A percentile compares a stretch with the other conserved stretches of the same genome.
phyloP scores from a whole-genome alignment of 306 rosid species.

The Vigna angularis region DNA sequence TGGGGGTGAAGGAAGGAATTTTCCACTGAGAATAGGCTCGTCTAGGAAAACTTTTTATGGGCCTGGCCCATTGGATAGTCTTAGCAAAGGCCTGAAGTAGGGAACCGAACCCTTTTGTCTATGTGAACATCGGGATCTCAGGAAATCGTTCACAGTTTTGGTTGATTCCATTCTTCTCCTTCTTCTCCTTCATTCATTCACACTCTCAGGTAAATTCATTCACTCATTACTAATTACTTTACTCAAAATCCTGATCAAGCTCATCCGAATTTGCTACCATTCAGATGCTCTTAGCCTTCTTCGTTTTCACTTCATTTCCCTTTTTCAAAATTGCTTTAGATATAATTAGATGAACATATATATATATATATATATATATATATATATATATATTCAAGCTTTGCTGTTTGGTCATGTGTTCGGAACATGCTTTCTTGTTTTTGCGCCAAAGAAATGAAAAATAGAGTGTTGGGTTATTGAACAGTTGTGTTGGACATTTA shows the following conservation, averaged over 20 bases:
- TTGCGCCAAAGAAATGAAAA: not conserved
- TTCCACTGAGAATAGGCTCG: too few relatives aligned
- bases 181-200: not conserved
- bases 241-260: not conserved
- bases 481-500: not conserved
- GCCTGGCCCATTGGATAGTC: not conserved
- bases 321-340: not conserved
- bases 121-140: not conserved
- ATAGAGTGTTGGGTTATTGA: conserved; percentile 8
- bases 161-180: not conserved
- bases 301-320: not conserved
- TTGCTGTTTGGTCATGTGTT: conserved; percentile 1
- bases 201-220: not conserved
- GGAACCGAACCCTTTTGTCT: too few relatives aligned
- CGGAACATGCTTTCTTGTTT: not conserved
- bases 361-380: not conserved
- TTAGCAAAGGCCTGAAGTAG: not conserved
- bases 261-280: too few relatives aligned
- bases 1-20: too few relatives aligned
- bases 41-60: not conserved
- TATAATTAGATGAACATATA: not conserved
- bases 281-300: not conserved
- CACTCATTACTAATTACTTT: not conserved
- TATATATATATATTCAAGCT: not conserved
- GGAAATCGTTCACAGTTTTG: not conserved